Base-by-base conservation (phyloP, 2,329 filamentous ascomycete species). In the Ophiocordyceps robertsii region DNA sequence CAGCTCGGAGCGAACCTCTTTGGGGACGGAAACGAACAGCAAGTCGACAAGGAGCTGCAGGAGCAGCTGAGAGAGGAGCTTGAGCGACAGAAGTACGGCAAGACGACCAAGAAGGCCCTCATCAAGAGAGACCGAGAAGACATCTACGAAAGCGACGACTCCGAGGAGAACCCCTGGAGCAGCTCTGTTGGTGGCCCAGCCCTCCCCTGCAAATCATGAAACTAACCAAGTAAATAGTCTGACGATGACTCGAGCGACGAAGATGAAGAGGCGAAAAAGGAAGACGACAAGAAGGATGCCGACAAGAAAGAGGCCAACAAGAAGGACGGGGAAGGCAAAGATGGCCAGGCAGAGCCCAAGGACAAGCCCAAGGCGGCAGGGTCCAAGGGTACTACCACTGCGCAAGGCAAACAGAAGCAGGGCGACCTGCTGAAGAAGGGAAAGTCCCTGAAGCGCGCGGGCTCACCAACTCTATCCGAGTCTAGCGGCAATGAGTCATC, bases 1-100 rank as follows among this genome's bases (percentile, higher is more conserved):
- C 88, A 93, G 59, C 70, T 93, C n/a, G 79, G 80, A 41, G 90
- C 90, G 9, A 94, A 94, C 54, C 68, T 92, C 2, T 95, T 94
- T 52, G 77, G 77, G 37, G 72, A 77, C 12, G 76, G 70, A 31
- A 72, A 82, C 51, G 83, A 93, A 54, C 66, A 76, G 37, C 77
- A 82, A 56, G 75, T 88, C 5, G 82, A 89, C 53, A 76, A 80
- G 49, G 80, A 92, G 47, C 72, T 86, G 48, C 75, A 84, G 48
- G 79, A 85, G 53, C 64, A 81, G 51, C 66, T 75, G 51, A 75
- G 79, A 54, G 82, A 84, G 50, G 80, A 82, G 49, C 73, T 84
- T 44, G 71, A 77, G 46, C 69, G 77, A 47, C 84, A 80, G 58
- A 75, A 78, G 48, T 72, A 83, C 44, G 84, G 87, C 47, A 93